A percentile compares a stretch with the other conserved stretches of the same genome.
Conservation (phyloP, 2,329 filamentous ascomycete species). For the Neurospora sp. region DNA sequence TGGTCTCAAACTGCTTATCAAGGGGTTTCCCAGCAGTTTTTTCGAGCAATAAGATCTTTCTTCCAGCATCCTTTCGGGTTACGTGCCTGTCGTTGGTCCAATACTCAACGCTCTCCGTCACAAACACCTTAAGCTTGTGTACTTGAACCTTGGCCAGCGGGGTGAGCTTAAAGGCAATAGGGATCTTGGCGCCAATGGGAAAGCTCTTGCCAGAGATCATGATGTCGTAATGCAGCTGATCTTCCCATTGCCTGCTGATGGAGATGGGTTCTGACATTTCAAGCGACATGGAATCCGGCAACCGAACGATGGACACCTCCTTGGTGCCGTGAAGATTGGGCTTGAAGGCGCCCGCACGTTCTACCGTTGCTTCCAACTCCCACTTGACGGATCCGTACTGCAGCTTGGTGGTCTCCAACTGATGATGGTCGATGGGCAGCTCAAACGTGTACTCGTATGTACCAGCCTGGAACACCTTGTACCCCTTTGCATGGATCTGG, state of each 20-base stretch:
- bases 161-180: slow-evolving; percentile 89
- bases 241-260: slow-evolving; percentile 88
- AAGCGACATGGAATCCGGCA: slow-evolving; percentile 77
- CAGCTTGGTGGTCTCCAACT: slow-evolving; percentile 81
- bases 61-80: slow-evolving; percentile 71
- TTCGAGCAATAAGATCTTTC: slow-evolving; percentile 80
- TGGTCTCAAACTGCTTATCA: slow-evolving; percentile 62
- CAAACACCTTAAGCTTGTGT: slow-evolving; percentile 82
- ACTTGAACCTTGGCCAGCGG: slow-evolving; percentile 89
- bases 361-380: slow-evolving; percentile 75
- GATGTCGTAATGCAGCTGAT: slow-evolving; percentile 91
- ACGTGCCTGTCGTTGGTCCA: slow-evolving; percentile 80
- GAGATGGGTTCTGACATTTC: slow-evolving; percentile 91
- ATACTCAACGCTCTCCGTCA: slow-evolving; percentile 86
- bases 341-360: slow-evolving; percentile 82
- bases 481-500: slow-evolving; percentile 55
- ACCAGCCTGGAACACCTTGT: slow-evolving; percentile 75
- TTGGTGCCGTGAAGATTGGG: slow-evolving; percentile 75
- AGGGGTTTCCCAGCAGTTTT: slow-evolving; percentile 74
- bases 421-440: slow-evolving; percentile 76
- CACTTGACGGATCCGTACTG: slow-evolving; percentile 83
- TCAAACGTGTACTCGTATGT: slow-evolving; percentile 66
- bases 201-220: slow-evolving; percentile 95
- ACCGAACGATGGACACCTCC: slow-evolving; percentile 74
- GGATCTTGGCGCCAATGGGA: slow-evolving; percentile 75